phyloP scores from a whole-genome alignment of 164 flowering plant genomes.

The Saururus chinensis region DNA sequence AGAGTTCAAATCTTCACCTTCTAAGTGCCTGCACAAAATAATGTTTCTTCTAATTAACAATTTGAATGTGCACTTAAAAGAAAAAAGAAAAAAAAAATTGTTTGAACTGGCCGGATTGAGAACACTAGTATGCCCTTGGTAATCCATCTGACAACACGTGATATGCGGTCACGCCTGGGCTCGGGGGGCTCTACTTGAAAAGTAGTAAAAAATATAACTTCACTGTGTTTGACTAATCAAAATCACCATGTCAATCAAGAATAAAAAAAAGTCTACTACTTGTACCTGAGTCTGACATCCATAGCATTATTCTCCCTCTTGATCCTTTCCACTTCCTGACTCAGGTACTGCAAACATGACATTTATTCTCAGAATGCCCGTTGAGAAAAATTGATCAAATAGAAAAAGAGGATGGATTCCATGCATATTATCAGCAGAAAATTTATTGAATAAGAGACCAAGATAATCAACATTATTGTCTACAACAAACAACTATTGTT shows the following conservation, averaged over 20 bases:
- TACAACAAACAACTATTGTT: not conserved
- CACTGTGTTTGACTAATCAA: not conserved
- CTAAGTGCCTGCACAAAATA: slow-evolving; percentile 68
- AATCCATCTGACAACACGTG: not conserved
- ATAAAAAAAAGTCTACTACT: not conserved
- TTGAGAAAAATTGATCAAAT: not conserved
- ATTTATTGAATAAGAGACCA: not conserved
- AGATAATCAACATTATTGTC: not conserved
- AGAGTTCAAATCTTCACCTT: slow-evolving; percentile 62
- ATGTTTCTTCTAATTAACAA: too few relatives aligned
- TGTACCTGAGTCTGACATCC: slow-evolving; percentile 75
- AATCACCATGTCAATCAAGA: not conserved
- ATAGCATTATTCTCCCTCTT: slow-evolving; percentile 82
- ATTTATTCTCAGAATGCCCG: too few relatives aligned
- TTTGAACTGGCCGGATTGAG: not conserved
- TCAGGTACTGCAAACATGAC: slow-evolving; percentile 35
- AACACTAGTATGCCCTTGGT: not conserved
- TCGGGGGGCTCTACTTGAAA: not conserved
- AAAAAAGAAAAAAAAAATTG: not conserved
- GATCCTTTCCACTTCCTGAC: slow-evolving; percentile 67
- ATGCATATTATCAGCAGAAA: not conserved
- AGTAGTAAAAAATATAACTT: not conserved
- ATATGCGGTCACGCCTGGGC: not conserved
- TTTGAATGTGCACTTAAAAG: not conserved
- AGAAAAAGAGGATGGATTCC: not conserved